Conservation (phyloP, 192 early-diverging fungal genomes). For the Dissophora globulifera region DNA sequence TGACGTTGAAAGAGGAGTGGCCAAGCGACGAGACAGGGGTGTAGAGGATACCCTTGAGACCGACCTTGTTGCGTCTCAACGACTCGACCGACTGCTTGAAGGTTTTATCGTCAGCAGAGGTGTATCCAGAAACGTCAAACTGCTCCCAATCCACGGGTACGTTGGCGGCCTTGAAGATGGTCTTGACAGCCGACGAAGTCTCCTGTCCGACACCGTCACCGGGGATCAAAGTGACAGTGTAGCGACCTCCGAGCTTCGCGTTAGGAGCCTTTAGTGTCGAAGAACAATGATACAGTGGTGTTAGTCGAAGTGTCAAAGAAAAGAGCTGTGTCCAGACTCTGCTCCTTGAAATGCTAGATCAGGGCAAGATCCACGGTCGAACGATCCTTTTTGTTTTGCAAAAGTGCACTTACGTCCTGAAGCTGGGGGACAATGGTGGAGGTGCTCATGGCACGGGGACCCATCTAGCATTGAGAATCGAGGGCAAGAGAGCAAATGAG, state of each 20-base stretch:
- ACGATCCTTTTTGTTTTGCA: background rate
- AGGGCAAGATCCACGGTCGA: constrained; percentile 7
- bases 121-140: constrained; percentile 94
- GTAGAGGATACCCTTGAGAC: constrained; percentile 92
- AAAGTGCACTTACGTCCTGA: constrained; percentile 30
- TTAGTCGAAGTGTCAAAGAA: too few species aligned
- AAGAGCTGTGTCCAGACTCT: too few species aligned
- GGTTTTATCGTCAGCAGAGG: constrained; percentile 79
- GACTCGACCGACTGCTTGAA: constrained; percentile 94
- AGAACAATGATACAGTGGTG: too few species aligned
- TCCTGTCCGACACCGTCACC: constrained; percentile 98
- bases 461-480: too few species aligned
- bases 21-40: constrained; percentile 87
- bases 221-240: constrained; percentile 96
- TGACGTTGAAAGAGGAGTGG: constrained; percentile 95
- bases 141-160: constrained; percentile 98
- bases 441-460: constrained; percentile 40
- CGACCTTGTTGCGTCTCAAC: constrained; percentile 95
- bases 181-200: constrained; percentile 87
- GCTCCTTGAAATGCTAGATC: too few species aligned
- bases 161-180: constrained; percentile 90
- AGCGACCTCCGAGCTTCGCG: constrained; percentile 88
- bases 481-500: too few species aligned
- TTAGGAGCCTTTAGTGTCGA: constrained; percentile 31
- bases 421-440: constrained; percentile 27